phyloP scores from a whole-genome alignment of 1,284 basidiomycete genomes.

The Ustilago nuda region DNA sequence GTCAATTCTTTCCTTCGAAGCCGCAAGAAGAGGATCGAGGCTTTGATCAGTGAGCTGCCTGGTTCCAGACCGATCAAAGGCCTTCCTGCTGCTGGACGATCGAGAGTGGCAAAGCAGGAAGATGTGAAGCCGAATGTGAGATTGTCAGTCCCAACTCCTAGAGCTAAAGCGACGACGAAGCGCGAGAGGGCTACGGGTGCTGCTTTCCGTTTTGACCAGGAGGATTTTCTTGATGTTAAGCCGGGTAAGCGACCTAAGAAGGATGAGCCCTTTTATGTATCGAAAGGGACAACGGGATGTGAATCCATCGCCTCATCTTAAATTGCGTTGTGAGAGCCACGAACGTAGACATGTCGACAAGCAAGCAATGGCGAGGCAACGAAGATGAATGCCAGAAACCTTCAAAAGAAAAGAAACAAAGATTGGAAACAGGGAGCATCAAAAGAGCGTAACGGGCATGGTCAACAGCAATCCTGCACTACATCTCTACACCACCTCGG shows the following conservation, averaged over 20 bases:
- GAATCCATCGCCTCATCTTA: background rate
- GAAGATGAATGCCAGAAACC: too few relatives aligned
- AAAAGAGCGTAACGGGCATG: background rate
- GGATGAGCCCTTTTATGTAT: constrained; percentile 12
- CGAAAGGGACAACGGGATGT: background rate
- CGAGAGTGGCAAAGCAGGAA: background rate
- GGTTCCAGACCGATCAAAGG: background rate
- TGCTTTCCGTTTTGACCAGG: background rate
- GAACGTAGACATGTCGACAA: background rate
- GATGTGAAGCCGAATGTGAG: background rate
- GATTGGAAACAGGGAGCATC: background rate
- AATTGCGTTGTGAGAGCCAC: background rate
- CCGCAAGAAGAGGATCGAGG: background rate
- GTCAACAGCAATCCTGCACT: too few relatives aligned
- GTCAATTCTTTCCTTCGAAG: constrained; percentile 10
- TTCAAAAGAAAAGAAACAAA: background rate
- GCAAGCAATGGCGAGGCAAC: too few relatives aligned
- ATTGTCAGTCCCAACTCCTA: background rate
- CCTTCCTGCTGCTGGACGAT: background rate
- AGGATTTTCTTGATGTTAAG: constrained; percentile 9
- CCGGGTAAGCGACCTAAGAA: constrained; percentile 3
- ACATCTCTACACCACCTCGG: too few relatives aligned
- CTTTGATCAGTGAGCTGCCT: constrained; percentile 1
- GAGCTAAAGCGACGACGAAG: background rate
- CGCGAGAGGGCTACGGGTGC: background rate